Conservation (phyloP, 106 monocot species). For the Iris macrosiphon region DNA sequence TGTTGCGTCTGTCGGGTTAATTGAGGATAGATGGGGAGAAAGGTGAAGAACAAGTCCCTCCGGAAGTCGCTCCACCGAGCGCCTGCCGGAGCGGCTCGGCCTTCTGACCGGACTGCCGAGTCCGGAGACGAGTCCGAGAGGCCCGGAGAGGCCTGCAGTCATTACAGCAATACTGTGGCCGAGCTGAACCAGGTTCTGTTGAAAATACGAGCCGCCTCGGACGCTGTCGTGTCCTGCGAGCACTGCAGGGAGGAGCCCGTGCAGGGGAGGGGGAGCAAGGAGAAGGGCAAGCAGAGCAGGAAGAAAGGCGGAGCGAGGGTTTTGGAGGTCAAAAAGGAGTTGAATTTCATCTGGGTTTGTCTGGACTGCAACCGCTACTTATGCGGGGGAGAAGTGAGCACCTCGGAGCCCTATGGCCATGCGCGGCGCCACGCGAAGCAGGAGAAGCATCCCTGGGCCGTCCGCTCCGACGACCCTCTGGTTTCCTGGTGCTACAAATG, state of each 20-base stretch:
- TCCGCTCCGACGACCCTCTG: conserved; percentile 27
- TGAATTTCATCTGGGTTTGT: conserved; percentile 68
- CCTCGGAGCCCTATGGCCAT: conserved; percentile 64
- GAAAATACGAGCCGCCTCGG: conserved; percentile 25
- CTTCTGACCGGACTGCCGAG: conserved; percentile 10
- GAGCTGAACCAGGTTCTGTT: conserved; percentile 40
- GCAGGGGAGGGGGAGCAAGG: conserved; percentile 27
- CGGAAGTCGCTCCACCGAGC: conserved; percentile 17
- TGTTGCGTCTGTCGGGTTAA: no score
- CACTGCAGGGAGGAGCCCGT: conserved; percentile 64
- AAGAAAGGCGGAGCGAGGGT: conserved; percentile 45
- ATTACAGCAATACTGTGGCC: conserved; percentile 26
- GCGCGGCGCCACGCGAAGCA: conserved; percentile 76
- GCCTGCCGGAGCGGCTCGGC: conserved; percentile 8
- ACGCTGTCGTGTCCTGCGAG: conserved; percentile 37
- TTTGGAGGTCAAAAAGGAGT: conserved; percentile 10
- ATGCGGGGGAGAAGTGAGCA: conserved; percentile 57
- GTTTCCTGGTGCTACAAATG: conserved; percentile 73
- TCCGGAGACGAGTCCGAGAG: conserved; percentile 7
- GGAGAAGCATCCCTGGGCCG: conserved; percentile 49
- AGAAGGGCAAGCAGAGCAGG: conserved; percentile 40
- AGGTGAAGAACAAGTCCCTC: conserved; percentile 52
- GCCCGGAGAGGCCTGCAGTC: conserved; percentile 33
- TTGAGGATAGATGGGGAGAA: conserved; percentile 63
- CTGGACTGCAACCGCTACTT: conserved; percentile 57